A percentile compares a stretch with the other conserved stretches of the same genome.
phyloP scores from a whole-genome alignment of 1,284 basidiomycete species.

The Sutorius eximius region DNA sequence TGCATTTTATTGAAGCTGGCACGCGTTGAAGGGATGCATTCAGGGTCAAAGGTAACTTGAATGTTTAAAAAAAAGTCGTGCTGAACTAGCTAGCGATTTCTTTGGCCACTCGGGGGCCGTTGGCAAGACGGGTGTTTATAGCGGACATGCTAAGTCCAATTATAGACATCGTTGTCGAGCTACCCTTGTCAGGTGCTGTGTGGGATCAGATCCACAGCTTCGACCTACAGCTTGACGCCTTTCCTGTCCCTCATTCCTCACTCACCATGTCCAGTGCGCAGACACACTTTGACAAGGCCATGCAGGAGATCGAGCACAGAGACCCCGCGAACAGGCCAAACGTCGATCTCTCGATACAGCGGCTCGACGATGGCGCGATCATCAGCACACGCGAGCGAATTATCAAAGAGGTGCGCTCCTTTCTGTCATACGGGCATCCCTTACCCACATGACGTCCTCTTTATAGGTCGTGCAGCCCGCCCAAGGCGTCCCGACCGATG shows the following conservation, averaged over 20 bases:
- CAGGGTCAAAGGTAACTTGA: not conserved
- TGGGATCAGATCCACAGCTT: conserved; percentile 6
- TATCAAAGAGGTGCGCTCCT: conserved; percentile 65
- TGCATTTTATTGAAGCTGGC: not conserved
- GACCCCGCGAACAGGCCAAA: conserved; percentile 48
- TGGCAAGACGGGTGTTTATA: not conserved
- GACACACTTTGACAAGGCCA: conserved; percentile 68
- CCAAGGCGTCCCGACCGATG: conserved; percentile 76
- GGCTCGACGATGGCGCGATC: conserved; percentile 82
- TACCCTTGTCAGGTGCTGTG: conserved; percentile 12
- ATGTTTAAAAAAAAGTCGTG: not conserved
- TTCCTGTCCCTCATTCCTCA: conserved; percentile 13
- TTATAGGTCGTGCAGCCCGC: conserved; percentile 14
- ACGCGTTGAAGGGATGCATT: conserved; percentile 1
- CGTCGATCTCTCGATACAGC: conserved; percentile 86
- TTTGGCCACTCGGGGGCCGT: not conserved
- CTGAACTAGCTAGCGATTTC: not conserved
- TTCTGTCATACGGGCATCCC: not conserved
- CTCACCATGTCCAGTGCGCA: conserved; percentile 40
- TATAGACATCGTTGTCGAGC: conserved; percentile 12
- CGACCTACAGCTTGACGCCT: not conserved
- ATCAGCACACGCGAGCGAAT: conserved; percentile 85
- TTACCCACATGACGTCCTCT: conserved; percentile 1
- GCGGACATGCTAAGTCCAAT: conserved; percentile 14
- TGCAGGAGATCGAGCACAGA: conserved; percentile 70